Evolutionary conservation across 352 stramenopile genomes (phyloP), one percentile per base, ranked within the genome.

Genomic region (Nothophytophthora sp.): DNA sequence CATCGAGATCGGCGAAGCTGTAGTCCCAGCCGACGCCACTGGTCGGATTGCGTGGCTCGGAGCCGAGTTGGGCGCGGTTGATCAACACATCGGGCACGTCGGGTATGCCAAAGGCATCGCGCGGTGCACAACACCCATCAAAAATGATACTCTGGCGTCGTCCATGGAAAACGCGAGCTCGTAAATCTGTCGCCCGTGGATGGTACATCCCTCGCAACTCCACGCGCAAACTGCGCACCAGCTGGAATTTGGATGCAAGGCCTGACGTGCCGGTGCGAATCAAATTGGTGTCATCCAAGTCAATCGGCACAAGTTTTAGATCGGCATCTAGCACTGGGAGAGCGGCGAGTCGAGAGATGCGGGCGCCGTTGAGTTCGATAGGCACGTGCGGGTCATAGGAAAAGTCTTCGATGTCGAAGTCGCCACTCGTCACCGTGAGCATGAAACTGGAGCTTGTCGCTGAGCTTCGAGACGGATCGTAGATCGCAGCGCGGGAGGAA

Each of bases 21-120:
- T 92, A 91, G 53, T 93, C 85, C 42, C 57, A 82, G 1, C 85
- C 85, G 8, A 89, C 63, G 2, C 76, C 82, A 20, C 73, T 91
- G 15, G 68, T 87, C 4, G 73, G 67, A 36, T 88, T 86, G 0
- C 42, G 35, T 6, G 66, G 38, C 8, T 75, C 72, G 2, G 70
- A 60, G 16, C 64, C 48, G 29, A 81, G 24, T 12, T 85, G 79
- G 13, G 63, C 49, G 4, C 60, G 52, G 48, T 88, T 90, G 3
- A 81, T 59, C 7, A 79, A 43, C 15, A 78, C 30, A 5, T 57
- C 29, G 2, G 51, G 34, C 0, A 39, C 34, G 27, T 90, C 73
- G 0, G 79, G 76, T 1, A 67, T 2, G 3, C 75, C 77, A 41
- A 87, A 86, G 6, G 52, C 56, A 48, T 86, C 70, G 0, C 43